These are phyloP conservation scores for Penicillium sp. DNA, from an alignment of 2,329 filamentous ascomycete genomes.

Conservation along the genomic window DNA sequence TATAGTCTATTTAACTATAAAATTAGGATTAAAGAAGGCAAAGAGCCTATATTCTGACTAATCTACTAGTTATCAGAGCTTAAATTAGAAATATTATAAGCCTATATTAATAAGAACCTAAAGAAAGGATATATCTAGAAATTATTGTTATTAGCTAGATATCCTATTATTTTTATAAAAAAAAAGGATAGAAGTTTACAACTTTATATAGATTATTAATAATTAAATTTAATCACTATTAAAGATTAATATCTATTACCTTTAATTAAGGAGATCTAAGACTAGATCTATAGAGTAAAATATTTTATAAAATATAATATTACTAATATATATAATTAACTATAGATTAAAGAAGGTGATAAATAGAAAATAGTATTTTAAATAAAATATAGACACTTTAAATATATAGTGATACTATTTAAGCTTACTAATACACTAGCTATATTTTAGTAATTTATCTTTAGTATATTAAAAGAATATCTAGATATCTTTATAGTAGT, in stretches of 20 bases:
- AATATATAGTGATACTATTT: too few species aligned
- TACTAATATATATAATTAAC: constrained; percentile 1
- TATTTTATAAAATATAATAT: constrained; percentile 8
- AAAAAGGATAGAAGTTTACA: too few species aligned
- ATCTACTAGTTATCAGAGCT: constrained; percentile 1
- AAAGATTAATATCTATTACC: constrained; percentile 1
- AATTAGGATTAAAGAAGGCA: constrained; percentile 2
- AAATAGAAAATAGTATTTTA: constrained; percentile 7
- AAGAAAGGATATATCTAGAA: constrained; percentile 3
- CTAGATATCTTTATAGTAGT: constrained; percentile 6
- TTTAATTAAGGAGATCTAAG: not conserved
- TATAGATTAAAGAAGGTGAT: constrained; percentile 3
- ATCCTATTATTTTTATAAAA: constrained; percentile 5
- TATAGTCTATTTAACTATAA: constrained; percentile 5
- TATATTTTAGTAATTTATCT: too few species aligned
- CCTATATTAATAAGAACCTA: constrained; percentile 7
- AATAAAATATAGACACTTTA: constrained; percentile 3
- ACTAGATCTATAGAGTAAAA: not conserved
- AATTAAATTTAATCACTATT: too few species aligned
- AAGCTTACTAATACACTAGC: too few species aligned
- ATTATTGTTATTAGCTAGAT: constrained; percentile 4
- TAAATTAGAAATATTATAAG: constrained; percentile 3
- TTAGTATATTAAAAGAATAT: too few species aligned
- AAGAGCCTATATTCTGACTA: not conserved
- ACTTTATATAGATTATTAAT: too few species aligned